Base-by-base conservation (phyloP, 2,329 filamentous ascomycete genomes). In the Sporothrix humicola region DNA sequence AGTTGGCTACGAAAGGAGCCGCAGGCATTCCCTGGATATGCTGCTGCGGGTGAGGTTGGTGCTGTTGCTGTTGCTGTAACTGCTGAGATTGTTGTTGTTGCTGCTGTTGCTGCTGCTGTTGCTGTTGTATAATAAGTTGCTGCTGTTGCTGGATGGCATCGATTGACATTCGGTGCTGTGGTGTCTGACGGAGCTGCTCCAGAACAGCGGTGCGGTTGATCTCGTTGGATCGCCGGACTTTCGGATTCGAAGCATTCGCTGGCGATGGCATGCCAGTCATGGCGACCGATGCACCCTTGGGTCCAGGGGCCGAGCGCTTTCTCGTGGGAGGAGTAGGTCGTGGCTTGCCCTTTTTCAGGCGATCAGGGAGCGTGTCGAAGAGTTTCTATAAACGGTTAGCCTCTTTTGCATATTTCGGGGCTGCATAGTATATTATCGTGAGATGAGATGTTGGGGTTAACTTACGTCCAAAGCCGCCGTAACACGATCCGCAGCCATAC, bases 401-500 rank as follows among this genome's bases (percentile, higher is more conserved):
- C 50, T 9, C 23, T 3, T 58, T 20, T 15, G 20, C 23, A 46
- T 13, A 6, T 2, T 3, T 4, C 15, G 17, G 23, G 6, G 37
- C 44, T 52, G 20, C 56, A 26, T 37, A 42, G 13, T 48, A 50
- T 20, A 52, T n/a, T 8, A 8, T 17, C 50, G 20, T 20, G 23
- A 65, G 17, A 44, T 52, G 15, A 56, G 20, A 23, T 4, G 17
- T 4, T n/a, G 31, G 31, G 31, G 9, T 63, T 12, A 4, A 83
- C 89, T 81, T 86, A 95, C 93, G 79, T 90, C 88, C 42, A 99
- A 86, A 56, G 93, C 92, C 63, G 86, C 87, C 0, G 93, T 93
- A 78, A 97, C 96, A 75, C 93, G 87, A 80, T 98, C 94, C 2
- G 96, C 96, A 50, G 95, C 94, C 86, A 97, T 87, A 79, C 94